Conservation (phyloP, 176 grass and related monocot genomes). For the Triticum aestivum region DNA sequence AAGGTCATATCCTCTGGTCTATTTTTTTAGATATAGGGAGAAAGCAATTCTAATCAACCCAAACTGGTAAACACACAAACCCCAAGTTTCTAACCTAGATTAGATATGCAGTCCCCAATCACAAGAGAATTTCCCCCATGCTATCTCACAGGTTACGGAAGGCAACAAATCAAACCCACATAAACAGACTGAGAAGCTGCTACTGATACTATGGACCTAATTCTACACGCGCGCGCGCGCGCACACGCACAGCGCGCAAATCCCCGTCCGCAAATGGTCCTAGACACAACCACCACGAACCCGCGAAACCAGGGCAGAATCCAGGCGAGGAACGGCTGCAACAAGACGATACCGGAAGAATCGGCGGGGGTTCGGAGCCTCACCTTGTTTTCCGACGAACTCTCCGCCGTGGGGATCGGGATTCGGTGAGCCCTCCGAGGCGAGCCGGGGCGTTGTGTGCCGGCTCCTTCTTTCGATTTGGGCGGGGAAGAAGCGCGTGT, state of each 20-base stretch:
- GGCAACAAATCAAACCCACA: not conserved
- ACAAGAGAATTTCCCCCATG: not conserved
- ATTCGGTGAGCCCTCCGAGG: not conserved
- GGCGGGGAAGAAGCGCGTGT: not conserved
- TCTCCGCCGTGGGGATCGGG: not conserved
- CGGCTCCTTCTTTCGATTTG: not conserved
- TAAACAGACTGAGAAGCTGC: not conserved
- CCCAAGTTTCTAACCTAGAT: not conserved
- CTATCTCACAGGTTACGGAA: not conserved
- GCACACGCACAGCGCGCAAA: too few relatives aligned
- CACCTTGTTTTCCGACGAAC: not conserved
- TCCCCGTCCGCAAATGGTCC: not conserved
- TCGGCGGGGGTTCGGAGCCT: not conserved
- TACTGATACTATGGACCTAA: not conserved
- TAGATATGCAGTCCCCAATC: not conserved
- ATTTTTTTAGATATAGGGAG: not conserved
- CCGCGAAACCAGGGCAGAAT: not conserved
- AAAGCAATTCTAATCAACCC: not conserved
- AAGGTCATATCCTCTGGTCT: not conserved
- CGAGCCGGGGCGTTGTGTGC: not conserved
- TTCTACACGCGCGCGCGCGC: not conserved
- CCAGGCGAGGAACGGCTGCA: not conserved
- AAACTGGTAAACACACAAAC: not conserved
- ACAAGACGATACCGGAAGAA: not conserved
- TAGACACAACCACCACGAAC: not conserved